Base-by-base conservation (phyloP, 139 green algal genomes). In the Limnomonas spitsbergensis region DNA sequence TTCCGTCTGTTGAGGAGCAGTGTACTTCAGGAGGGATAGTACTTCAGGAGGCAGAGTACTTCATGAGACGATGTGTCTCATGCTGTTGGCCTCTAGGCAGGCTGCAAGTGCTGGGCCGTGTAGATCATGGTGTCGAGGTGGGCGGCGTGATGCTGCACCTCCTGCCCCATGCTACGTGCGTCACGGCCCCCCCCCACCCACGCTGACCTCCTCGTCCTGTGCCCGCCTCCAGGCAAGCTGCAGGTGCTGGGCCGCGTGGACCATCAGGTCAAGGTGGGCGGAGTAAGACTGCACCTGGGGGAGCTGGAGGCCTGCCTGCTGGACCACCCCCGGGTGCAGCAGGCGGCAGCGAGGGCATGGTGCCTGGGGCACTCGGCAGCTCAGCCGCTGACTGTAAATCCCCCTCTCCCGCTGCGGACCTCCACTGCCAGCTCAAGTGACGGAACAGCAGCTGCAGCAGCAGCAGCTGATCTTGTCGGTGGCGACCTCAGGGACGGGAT, bases 241-340 rank as follows among this genome's bases (percentile, higher is more conserved):
- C 40, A 76, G 34, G 53, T 90, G 35, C 27, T 47, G 1, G 86
- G 86, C 2, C 77, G 86, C 14, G 1, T 66, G 6, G 86, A 88
- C 52, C 67, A 71, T 9, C 83, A 88, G 32, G 71, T 87, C 35
- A 90, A 90, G 79, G 53, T 90, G 34, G 36, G 38, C 9, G 83
- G 83, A 78, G 80, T 88, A 26, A 78, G 84, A 14, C 68, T 91
- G 20, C 66, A 88, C 70, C 6, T 93, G 37, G 9, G 34, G 4
- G 88, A 92, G 52, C 42, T 89, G 31, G 89, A 91, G 69, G 71
- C 66, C 3, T 42, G 35, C 6, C 74, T 92, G 53, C 4, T 0
- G 1, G 2, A 1, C 2, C 87, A 92, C 69, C 81, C 78, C 0
- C 38, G 3, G 1, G 85, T 92, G 39, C 1, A 2, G 1, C 78